Conservation (phyloP, 495 filamentous ascomycete genomes). For the Physcia stellaris region DNA sequence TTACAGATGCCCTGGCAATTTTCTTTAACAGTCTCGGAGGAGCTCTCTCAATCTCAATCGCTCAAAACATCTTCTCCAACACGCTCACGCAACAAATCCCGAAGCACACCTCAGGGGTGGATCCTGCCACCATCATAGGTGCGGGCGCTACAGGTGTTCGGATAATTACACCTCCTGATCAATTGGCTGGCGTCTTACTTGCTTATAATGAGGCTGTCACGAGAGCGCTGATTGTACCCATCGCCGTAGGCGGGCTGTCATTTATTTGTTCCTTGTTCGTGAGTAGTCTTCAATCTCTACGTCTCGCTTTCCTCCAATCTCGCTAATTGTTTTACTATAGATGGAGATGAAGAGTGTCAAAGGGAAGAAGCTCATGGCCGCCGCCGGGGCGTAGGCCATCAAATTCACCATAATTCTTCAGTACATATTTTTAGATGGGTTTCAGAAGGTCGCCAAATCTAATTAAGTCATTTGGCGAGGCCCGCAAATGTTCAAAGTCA, state of each 20-base stretch:
- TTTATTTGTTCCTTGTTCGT: constrained; percentile 25
- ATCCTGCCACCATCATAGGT: constrained; percentile 32
- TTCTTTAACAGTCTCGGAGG: constrained; percentile 38
- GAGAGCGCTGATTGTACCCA: constrained; percentile 40
- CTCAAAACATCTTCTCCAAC: constrained; percentile 54
- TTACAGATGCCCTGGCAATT: neutral
- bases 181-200: constrained; percentile 35
- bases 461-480: too few relatives aligned
- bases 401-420: too few relatives aligned
- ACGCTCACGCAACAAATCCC: constrained; percentile 38
- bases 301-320: too few relatives aligned
- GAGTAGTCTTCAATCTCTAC: too few relatives aligned
- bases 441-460: too few relatives aligned
- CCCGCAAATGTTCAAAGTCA: too few relatives aligned
- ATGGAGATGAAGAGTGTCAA: neutral
- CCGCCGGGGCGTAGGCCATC: neutral
- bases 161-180: constrained; percentile 21
- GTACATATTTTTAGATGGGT: too few relatives aligned
- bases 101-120: constrained; percentile 16
- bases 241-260: constrained; percentile 35
- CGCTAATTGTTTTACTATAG: too few relatives aligned
- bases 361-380: neutral
- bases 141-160: constrained; percentile 50
- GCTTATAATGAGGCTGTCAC: constrained; percentile 50
- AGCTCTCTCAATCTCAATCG: constrained; percentile 52